phyloP scores from a whole-genome alignment of 768 basidiomycete genomes.

The Coprinopsis marcescibilis region DNA sequence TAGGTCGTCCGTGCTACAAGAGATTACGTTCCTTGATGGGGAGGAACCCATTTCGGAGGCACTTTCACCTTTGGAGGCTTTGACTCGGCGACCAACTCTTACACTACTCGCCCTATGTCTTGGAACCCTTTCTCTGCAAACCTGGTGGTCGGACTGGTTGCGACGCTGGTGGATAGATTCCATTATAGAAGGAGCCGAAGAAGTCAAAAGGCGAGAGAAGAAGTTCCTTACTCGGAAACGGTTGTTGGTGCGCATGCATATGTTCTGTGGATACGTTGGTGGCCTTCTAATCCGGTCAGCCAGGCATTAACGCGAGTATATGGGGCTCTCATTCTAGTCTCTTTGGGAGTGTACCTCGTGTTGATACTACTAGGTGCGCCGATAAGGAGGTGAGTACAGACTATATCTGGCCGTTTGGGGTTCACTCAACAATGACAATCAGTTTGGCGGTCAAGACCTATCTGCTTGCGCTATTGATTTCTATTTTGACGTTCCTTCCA shows the following conservation, averaged over 20 bases:
- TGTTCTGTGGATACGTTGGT: slow-evolving; percentile 7
- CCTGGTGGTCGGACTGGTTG: slow-evolving; percentile 72
- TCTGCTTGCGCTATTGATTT: slow-evolving; percentile 61
- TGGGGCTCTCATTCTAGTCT: slow-evolving; percentile 43
- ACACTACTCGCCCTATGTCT: slow-evolving; percentile 54
- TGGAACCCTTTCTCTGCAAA: slow-evolving; percentile 50
- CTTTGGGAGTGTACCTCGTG: slow-evolving; percentile 41
- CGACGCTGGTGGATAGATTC: slow-evolving; percentile 50
- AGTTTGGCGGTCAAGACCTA: slow-evolving; percentile 47
- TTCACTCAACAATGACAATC: not conserved
- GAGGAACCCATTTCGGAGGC: slow-evolving; percentile 44
- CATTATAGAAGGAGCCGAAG: slow-evolving; percentile 32
- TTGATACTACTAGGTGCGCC: slow-evolving; percentile 76
- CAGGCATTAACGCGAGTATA: slow-evolving; percentile 51
- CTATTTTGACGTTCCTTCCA: slow-evolving; percentile 58
- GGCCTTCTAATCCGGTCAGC: slow-evolving; percentile 8
- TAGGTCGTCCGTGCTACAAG: slow-evolving; percentile 43
- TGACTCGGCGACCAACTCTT: slow-evolving; percentile 54
- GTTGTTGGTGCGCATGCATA: slow-evolving; percentile 29
- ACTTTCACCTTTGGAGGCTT: slow-evolving; percentile 49
- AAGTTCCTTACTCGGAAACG: slow-evolving; percentile 31
- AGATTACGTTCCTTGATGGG: slow-evolving; percentile 25
- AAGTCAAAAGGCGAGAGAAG: slow-evolving; percentile 38
- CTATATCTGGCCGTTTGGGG: not conserved
- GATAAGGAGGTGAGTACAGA: slow-evolving; percentile 41